A percentile compares a stretch with the other conserved stretches of the same genome.
phyloP scores from a whole-genome alignment of 495 filamentous ascomycete species.

The Filosporella fistucella region DNA sequence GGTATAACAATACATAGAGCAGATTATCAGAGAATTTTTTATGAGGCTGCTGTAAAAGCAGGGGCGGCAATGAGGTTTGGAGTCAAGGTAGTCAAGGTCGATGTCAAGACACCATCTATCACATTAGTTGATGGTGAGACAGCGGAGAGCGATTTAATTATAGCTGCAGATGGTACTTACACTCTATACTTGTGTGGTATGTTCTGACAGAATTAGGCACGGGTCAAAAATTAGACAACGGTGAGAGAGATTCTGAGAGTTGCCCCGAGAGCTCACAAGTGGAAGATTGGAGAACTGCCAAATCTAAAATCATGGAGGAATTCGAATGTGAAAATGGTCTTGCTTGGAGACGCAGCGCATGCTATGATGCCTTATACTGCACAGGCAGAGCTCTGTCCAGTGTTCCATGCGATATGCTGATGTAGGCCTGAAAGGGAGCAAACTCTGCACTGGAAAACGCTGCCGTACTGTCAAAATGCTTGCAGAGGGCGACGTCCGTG shows the following conservation, averaged over 20 bases:
- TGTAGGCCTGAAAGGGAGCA: slow-evolving; percentile 20
- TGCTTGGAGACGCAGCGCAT: slow-evolving; percentile 40
- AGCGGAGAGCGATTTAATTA: slow-evolving; percentile 8
- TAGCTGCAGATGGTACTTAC: slow-evolving; percentile 11
- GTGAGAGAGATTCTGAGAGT: neutral
- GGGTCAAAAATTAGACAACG: slow-evolving; percentile 42
- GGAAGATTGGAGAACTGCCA: slow-evolving; percentile 53
- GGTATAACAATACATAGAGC: slow-evolving; percentile 3
- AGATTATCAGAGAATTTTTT: slow-evolving; percentile 8
- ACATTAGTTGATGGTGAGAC: slow-evolving; percentile 2
- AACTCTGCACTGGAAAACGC: slow-evolving; percentile 31
- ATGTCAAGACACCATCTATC: neutral
- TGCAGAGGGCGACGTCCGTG: neutral
- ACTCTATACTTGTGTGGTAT: neutral
- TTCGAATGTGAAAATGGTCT: slow-evolving; percentile 30
- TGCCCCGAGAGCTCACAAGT: neutral
- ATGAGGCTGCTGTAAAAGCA: neutral
- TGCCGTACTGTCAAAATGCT: slow-evolving; percentile 21
- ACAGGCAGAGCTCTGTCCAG: slow-evolving; percentile 1
- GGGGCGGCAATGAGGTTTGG: neutral
- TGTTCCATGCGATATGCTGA: neutral
- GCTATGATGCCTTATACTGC: slow-evolving; percentile 37
- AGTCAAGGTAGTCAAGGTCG: neutral
- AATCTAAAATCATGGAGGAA: slow-evolving; percentile 56
- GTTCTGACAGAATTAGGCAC: neutral